Percentiles rank a stretch among this genome's conserved stretches.
Conservation (phyloP, 106 monocot species). For the Triglochin maritima region DNA sequence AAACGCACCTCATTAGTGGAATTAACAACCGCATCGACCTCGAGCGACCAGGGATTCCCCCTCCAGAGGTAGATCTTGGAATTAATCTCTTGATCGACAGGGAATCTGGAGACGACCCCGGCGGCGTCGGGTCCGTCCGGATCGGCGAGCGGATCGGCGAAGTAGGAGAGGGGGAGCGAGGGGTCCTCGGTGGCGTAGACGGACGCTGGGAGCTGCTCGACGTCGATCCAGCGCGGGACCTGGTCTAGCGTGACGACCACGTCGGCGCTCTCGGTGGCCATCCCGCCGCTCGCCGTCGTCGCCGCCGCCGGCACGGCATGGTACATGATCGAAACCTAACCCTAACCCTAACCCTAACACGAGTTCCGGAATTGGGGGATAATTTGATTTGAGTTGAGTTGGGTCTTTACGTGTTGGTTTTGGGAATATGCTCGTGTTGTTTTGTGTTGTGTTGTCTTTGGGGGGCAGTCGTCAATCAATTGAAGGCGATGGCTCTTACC, state of each 20-base stretch:
- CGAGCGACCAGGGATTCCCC: constrained; percentile 95
- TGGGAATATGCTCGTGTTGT: too few relatives aligned
- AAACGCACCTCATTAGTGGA: constrained; percentile 79
- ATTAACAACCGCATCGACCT: constrained; percentile 99
- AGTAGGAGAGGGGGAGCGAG: constrained; percentile 38
- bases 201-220: constrained; percentile 39
- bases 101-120: constrained; percentile 60
- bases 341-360: too few relatives aligned
- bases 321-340: constrained; percentile 49
- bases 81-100: constrained; percentile 86
- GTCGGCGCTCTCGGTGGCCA: constrained; percentile 45
- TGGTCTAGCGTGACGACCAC: constrained; percentile 80
- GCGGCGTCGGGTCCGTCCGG: constrained; percentile 16
- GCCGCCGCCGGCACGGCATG: constrained; percentile 20
- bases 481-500: too few relatives aligned
- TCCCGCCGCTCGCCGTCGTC: constrained; percentile 22
- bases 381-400: neutral
- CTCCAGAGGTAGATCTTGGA: constrained; percentile 88
- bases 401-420: neutral
- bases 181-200: constrained; percentile 29
- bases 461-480: too few relatives aligned
- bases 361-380: neutral
- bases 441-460: too few relatives aligned
- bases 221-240: constrained; percentile 88
- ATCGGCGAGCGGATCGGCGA: constrained; percentile 66